phyloP scores from a whole-genome alignment of 495 filamentous ascomycete genomes.

The Penicillium cinerascens region DNA sequence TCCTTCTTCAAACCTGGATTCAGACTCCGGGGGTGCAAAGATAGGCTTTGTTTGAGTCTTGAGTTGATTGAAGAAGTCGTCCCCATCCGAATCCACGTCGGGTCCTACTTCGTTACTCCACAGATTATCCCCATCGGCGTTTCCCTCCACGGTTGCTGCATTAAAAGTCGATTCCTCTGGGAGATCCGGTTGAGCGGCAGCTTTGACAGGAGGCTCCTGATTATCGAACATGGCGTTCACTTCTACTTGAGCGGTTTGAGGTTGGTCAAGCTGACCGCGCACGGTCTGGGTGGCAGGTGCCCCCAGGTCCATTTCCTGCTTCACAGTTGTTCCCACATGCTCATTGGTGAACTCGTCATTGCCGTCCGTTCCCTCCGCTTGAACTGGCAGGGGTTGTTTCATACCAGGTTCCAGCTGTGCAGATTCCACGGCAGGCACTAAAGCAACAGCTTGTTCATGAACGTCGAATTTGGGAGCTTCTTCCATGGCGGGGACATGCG shows the following conservation, averaged over 20 bases:
- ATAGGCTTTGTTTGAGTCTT: conserved; percentile 48
- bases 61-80: conserved; percentile 48
- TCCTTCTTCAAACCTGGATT: conserved; percentile 48
- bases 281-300: not conserved
- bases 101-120: conserved; percentile 28
- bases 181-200: not conserved
- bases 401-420: too few relatives aligned
- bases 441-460: not conserved
- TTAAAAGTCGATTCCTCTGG: not conserved
- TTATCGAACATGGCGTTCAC: not conserved
- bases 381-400: too few relatives aligned
- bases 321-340: not conserved
- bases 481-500: not conserved
- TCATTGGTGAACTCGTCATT: too few relatives aligned
- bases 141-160: conserved; percentile 2
- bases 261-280: not conserved
- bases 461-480: not conserved
- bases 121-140: conserved; percentile 22
- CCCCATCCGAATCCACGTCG: conserved; percentile 39
- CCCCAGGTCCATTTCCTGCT: not conserved
- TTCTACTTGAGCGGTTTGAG: not conserved
- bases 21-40: conserved; percentile 40
- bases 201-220: not conserved
- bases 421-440: not conserved
- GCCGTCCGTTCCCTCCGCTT: too few relatives aligned